Base-by-base conservation (phyloP, 768 basidiomycete species). In the Trametes coccinea region DNA sequence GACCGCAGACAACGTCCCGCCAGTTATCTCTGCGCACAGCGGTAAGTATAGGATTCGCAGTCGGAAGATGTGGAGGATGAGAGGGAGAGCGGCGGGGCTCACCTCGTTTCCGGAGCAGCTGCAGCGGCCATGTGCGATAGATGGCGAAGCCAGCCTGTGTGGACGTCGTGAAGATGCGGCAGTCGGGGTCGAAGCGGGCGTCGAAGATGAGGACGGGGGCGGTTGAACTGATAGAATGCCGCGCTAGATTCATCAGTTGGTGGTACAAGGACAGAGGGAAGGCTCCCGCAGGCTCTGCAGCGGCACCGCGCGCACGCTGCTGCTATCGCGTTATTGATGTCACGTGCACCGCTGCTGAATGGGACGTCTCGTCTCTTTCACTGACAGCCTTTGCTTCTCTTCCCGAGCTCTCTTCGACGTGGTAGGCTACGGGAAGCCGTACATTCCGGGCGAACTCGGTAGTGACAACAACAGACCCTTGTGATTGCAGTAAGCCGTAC, bases 101-200 rank as follows among this genome's bases (percentile, higher is more conserved):
- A 90, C 92, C 93, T 77, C 89, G 87, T 78, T 89, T 92, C 73
- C 88, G 85, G 69, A 94, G 78, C 60, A 94, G 81, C 69, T 83
- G 81, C 56, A 94, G 80, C 22, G 92, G 92, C 71, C 81, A 86
- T 61, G 89, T 77, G 61, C 81, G 85, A 74, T 94, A 94, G 31
- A 94, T 83, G 7, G 90, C 92, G 71, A 93, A 94, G 59, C 92
- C 92, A 61, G 84, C 85, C 29, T 87, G 87, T 5, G 90, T 92
- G 4, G 89, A 82, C 17, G 85, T 79, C 0, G 93, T 90, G 76
- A 94, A 94, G 73, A 93, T 89, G 65, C 82, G 79, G 69, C 83
- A 87, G 66, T 90, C 89, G n/a, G 87, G 75, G 69, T 93, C 91
- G 68, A 94, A 92, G 63, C 84, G 84, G 60, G 86, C 85, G 76